Percentiles rank a stretch among this genome's conserved stretches.
phyloP scores from a whole-genome alignment of 1,139 yeast species.

The Candida glucosophila region DNA sequence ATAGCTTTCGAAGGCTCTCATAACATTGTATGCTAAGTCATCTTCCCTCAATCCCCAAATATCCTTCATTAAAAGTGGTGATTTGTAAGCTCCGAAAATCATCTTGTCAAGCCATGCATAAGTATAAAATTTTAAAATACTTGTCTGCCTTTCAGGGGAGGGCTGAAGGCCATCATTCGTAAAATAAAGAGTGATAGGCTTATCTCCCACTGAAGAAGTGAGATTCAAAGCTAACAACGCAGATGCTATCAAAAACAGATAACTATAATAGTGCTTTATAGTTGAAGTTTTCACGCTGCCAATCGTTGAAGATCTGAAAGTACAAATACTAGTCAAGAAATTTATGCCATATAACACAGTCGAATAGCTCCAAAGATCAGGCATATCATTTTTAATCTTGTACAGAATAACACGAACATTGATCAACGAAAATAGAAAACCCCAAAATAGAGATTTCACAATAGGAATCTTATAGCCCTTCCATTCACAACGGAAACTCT shows the following conservation, averaged over 20 bases:
- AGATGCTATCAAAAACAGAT: conserved; percentile 35
- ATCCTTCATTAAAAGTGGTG: conserved; percentile 49
- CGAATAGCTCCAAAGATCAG: conserved; percentile 64
- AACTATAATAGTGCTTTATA: conserved; percentile 30
- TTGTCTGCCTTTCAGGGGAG: conserved; percentile 65
- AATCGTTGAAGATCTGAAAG: conserved; percentile 59
- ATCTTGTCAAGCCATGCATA: conserved; percentile 74
- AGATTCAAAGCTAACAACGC: no score
- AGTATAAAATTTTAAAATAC: conserved; percentile 52
- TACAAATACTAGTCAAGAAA: conserved; percentile 43
- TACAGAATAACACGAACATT: conserved; percentile 34
- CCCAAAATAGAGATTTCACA: conserved; percentile 45
- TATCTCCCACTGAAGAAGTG: conserved; percentile 62
- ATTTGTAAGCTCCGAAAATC: conserved; percentile 57
- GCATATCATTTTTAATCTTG: no score
- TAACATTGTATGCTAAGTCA: conserved; percentile 69
- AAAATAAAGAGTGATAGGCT: conserved; percentile 41
- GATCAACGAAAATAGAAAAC: conserved; percentile 43
- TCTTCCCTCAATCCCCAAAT: conserved; percentile 82
- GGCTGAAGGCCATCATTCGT: conserved; percentile 52
- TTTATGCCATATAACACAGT: conserved; percentile 50
- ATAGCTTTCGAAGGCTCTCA: conserved; percentile 51
- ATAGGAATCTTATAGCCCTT: conserved; percentile 22
- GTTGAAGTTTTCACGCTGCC: conserved; percentile 25
- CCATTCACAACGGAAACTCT: conserved; percentile 33